Conservation (phyloP, 768 basidiomycete genomes). For the Serpula lacrymans region DNA sequence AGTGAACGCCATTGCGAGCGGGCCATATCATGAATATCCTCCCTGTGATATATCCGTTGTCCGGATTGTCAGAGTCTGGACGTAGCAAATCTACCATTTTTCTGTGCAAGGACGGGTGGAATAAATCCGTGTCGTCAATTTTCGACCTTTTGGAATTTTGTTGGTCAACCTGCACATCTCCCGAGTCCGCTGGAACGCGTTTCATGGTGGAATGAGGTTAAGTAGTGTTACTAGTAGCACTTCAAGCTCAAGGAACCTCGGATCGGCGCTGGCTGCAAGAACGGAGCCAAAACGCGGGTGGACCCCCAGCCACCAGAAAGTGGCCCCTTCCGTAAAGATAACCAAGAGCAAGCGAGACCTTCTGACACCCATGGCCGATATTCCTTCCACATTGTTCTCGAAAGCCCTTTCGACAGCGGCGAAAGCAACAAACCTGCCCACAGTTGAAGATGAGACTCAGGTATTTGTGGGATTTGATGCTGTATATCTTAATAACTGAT, state of each 20-base stretch:
- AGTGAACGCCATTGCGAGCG: constrained; percentile 20
- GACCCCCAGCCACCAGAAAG: constrained; percentile 4
- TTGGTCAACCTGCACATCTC: no score
- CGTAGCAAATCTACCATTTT: constrained; percentile 30
- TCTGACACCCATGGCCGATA: constrained; percentile 14
- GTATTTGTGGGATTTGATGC: constrained; percentile 19
- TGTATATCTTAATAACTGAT: constrained; percentile 5
- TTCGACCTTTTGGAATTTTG: constrained; percentile 2
- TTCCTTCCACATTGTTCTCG: constrained; percentile 37
- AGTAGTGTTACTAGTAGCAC: neutral
- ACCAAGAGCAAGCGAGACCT: constrained; percentile 1
- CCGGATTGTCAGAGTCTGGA: constrained; percentile 24
- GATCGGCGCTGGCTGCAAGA: neutral
- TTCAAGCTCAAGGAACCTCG: neutral
- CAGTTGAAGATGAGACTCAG: constrained; percentile 44
- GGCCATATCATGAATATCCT: constrained; percentile 46
- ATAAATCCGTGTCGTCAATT: constrained; percentile 9
- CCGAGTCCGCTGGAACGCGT: neutral
- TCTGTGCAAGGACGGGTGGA: constrained; percentile 25
- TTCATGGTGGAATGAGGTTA: constrained; percentile 3
- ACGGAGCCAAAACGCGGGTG: constrained; percentile 7
- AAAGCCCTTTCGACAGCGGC: constrained; percentile 36
- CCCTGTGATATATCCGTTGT: constrained; percentile 38
- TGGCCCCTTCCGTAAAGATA: no score
- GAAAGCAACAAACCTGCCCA: constrained; percentile 37